Evolutionary conservation across 2,329 filamentous ascomycete species (phyloP).

Genomic region (Bimuria novae-zelandiae): DNA sequence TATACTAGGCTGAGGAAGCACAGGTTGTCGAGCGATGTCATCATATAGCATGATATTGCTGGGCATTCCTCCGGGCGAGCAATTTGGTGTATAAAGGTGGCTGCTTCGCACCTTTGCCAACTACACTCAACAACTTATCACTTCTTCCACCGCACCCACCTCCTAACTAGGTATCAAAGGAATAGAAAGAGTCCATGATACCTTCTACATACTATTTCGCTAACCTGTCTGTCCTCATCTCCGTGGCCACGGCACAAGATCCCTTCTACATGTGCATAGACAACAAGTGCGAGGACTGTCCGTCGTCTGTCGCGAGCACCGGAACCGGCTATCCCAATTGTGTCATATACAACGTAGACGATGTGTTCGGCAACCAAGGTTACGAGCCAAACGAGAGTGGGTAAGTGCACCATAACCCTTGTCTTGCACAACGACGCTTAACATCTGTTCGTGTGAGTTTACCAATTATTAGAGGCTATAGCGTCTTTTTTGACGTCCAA

Average conservation of each 20-base stretch:
- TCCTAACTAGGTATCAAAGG: not conserved
- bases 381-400: not conserved
- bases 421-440: too few relatives aligned
- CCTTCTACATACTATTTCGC: not conserved
- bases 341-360: not conserved
- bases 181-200: not conserved
- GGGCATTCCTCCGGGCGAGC: too few relatives aligned
- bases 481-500: not conserved
- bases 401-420: not conserved
- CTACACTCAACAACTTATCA: too few relatives aligned
- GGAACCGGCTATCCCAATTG: not conserved
- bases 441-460: not conserved
- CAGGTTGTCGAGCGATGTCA: too few relatives aligned
- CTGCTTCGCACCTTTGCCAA: too few relatives aligned
- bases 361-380: not conserved
- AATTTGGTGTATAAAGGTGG: too few relatives aligned
- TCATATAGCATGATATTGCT: too few relatives aligned
- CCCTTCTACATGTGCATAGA: constrained; percentile 2
- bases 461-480: not conserved
- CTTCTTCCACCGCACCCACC: too few relatives aligned
- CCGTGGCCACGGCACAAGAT: not conserved
- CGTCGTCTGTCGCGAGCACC: not conserved
- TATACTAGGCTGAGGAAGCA: too few relatives aligned
- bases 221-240: not conserved
- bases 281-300: not conserved